Percentiles rank a stretch among this genome's conserved stretches.
Evolutionary conservation across 805 yeast species (phyloP).

Genomic region (Nakazawaea wyomingensis): DNA sequence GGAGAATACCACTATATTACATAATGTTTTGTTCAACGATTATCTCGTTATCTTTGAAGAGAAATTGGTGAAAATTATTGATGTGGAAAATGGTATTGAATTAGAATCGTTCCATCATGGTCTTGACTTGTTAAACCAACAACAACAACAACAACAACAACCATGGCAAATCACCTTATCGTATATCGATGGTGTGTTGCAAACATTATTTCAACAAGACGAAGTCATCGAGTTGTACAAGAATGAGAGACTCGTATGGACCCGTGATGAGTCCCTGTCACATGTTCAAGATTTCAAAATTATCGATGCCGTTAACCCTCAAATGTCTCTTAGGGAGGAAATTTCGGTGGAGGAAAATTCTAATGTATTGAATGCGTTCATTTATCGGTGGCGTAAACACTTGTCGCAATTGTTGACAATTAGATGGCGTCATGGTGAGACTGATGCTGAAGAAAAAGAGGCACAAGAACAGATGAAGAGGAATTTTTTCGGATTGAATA

Average conservation of each 20-base stretch:
- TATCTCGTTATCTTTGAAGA: background rate
- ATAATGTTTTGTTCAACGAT: background rate
- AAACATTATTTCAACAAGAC: conserved; percentile 13
- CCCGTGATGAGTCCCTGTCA: conserved; percentile 37
- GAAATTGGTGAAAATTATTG: conserved; percentile 18
- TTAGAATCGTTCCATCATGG: too few relatives aligned
- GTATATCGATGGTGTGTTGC: conserved; percentile 11
- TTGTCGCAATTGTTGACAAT: background rate
- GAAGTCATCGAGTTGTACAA: conserved; percentile 17
- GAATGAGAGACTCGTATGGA: conserved; percentile 31
- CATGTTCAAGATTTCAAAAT: conserved; percentile 30
- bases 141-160: background rate
- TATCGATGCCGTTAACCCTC: conserved; percentile 19
- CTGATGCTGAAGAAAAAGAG: conserved; percentile 16
- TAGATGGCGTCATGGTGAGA: background rate
- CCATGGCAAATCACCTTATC: background rate
- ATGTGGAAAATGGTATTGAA: conserved; percentile 19
- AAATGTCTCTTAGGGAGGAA: conserved; percentile 22
- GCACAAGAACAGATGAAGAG: conserved; percentile 15
- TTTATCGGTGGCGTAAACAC: conserved; percentile 20
- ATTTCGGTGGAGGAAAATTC: conserved; percentile 25
- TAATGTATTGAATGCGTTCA: conserved; percentile 25
- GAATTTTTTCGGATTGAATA: conserved; percentile 40
- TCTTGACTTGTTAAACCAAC: too few relatives aligned
- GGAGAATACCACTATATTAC: too few relatives aligned